Conservation (phyloP, 2,329 filamentous ascomycete genomes). For the Salinomyces thailandicus region DNA sequence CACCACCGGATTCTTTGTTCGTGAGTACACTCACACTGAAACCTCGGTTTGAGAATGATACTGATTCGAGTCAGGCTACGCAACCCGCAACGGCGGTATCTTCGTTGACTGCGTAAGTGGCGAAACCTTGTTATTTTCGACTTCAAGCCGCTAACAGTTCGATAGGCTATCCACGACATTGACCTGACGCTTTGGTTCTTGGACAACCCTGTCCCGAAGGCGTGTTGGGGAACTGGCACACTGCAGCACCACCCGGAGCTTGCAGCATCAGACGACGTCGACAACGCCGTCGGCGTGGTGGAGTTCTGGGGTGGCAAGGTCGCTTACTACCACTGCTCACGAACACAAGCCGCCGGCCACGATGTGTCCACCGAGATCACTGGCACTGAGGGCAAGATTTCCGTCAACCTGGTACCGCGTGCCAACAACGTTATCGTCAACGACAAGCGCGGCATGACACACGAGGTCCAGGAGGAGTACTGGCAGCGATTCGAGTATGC, state of each 20-base stretch:
- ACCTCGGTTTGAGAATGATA: no score
- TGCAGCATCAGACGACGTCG: constrained; percentile 30
- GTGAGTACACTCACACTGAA: no score
- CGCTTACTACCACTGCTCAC: constrained; percentile 35
- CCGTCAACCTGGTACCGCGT: constrained; percentile 24
- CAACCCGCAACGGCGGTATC: constrained; percentile 32
- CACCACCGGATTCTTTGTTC: constrained; percentile 32
- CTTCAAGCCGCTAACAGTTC: background rate
- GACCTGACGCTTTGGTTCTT: constrained; percentile 36
- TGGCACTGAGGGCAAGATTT: constrained; percentile 31
- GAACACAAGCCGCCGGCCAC: constrained; percentile 35
- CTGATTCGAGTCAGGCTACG: no score
- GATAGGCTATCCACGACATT: constrained; percentile 33
- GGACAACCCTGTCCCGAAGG: constrained; percentile 28
- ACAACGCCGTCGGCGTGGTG: constrained; percentile 36
- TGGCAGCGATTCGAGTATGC: constrained; percentile 32
- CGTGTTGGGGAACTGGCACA: constrained; percentile 15
- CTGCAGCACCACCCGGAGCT: constrained; percentile 30
- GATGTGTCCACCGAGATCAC: constrained; percentile 36
- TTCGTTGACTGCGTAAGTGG: constrained; percentile 32
- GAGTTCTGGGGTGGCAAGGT: constrained; percentile 37
- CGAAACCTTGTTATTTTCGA: background rate
- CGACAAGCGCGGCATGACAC: constrained; percentile 25
- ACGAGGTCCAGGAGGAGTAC: constrained; percentile 30
- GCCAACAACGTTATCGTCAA: constrained; percentile 26